phyloP scores from a whole-genome alignment of 2,329 filamentous ascomycete species.

The Xylariales sp. region DNA sequence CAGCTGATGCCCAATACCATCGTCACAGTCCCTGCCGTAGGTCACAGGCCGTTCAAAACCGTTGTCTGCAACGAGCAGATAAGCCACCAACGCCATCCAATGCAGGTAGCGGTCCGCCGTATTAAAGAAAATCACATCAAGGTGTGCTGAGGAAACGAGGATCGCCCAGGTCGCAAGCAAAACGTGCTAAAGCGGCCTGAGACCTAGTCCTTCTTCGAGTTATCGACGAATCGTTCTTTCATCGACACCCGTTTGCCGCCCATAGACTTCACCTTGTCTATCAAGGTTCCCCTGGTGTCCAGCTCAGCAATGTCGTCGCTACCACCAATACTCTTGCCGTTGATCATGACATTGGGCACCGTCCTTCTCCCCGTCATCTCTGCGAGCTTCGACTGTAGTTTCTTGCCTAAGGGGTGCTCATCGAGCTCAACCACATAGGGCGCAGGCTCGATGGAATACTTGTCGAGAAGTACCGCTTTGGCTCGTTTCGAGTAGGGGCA shows the following conservation, averaged over 20 bases:
- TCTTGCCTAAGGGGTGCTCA: conserved; percentile 65
- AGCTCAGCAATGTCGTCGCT: conserved; percentile 78
- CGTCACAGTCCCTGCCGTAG: too few relatives aligned
- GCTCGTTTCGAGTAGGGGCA: conserved; percentile 83
- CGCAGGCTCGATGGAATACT: conserved; percentile 75
- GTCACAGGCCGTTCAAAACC: too few relatives aligned
- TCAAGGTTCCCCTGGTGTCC: conserved; percentile 61
- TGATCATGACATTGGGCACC: conserved; percentile 88
- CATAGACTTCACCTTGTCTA: conserved; percentile 66
- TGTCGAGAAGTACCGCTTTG: conserved; percentile 77
- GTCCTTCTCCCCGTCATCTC: conserved; percentile 76
- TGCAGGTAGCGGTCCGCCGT: too few relatives aligned
- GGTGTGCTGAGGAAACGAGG: too few relatives aligned
- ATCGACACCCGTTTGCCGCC: conserved; percentile 61
- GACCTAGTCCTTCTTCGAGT: too few relatives aligned
- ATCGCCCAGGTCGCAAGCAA: too few relatives aligned
- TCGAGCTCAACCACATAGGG: conserved; percentile 92
- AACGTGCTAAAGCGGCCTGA: too few relatives aligned
- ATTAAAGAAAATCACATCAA: too few relatives aligned
- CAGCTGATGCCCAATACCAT: too few relatives aligned
- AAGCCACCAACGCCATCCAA: too few relatives aligned
- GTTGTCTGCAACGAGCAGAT: too few relatives aligned
- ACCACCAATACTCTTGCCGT: conserved; percentile 84
- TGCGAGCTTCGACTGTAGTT: conserved; percentile 67
- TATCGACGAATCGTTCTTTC: conserved; percentile 45